These are phyloP conservation scores for Cyberlindnera veronae DNA, from an alignment of 805 yeast species.

Conservation along the genomic window DNA sequence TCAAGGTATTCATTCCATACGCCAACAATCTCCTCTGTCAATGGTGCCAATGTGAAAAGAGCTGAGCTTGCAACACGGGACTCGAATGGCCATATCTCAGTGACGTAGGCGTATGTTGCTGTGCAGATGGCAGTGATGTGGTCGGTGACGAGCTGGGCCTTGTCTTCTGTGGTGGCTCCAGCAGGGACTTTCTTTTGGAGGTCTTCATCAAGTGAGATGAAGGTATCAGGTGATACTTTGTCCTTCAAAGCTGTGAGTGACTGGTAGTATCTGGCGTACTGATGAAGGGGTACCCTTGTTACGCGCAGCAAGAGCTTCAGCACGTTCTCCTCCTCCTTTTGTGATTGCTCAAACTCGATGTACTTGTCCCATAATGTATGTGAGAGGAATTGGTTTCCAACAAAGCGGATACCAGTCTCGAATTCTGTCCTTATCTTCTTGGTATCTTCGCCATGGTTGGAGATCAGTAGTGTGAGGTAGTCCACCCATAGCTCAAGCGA, in stretches of 20 bases:
- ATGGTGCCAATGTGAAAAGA: slow-evolving; percentile 49
- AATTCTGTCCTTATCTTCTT: slow-evolving; percentile 41
- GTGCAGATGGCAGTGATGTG: slow-evolving; percentile 17
- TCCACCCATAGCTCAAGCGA: slow-evolving; percentile 70
- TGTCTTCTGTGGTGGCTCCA: slow-evolving; percentile 17
- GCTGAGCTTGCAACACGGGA: slow-evolving; percentile 52
- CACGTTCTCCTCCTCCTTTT: slow-evolving; percentile 35
- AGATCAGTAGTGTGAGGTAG: slow-evolving; percentile 50
- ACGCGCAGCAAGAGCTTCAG: slow-evolving; percentile 42
- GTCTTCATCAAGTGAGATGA: slow-evolving; percentile 19
- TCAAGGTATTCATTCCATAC: slow-evolving; percentile 66
- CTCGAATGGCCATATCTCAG: slow-evolving; percentile 67
- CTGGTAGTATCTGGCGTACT: slow-evolving; percentile 74
- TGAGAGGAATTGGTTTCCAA: slow-evolving; percentile 73
- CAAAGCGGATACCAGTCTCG: slow-evolving; percentile 41
- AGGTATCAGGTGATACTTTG: slow-evolving; percentile 9
- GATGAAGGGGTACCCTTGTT: slow-evolving; percentile 70
- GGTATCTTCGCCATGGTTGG: slow-evolving; percentile 35
- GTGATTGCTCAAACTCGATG: slow-evolving; percentile 54
- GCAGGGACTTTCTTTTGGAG: slow-evolving; percentile 20
- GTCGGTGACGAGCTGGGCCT: slow-evolving; percentile 16
- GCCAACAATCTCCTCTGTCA: slow-evolving; percentile 40
- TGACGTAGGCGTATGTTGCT: slow-evolving; percentile 21
- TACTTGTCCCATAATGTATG: slow-evolving; percentile 83
- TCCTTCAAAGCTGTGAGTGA: slow-evolving; percentile 36